Percentiles rank a stretch among this genome's conserved stretches.
Conservation (phyloP, 495 filamentous ascomycete genomes). For the Neurospora sp. region DNA sequence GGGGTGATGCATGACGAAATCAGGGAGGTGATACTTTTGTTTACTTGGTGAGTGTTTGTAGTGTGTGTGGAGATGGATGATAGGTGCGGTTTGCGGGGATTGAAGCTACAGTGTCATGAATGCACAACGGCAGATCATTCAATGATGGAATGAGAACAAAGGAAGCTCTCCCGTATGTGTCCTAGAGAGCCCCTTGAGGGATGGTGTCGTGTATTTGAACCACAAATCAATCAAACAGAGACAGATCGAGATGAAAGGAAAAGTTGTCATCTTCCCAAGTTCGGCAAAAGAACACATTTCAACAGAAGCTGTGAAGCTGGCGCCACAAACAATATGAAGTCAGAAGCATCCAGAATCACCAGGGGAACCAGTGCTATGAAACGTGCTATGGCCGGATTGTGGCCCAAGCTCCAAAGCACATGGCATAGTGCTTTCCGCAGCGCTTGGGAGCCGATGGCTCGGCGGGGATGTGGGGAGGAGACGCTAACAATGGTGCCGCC, state of each 20-base stretch:
- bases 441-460: not conserved
- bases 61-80: not conserved
- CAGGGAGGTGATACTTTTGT: not conserved
- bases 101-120: not conserved
- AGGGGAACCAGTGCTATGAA: not conserved
- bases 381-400: slow-evolving; percentile 4
- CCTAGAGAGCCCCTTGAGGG: not conserved
- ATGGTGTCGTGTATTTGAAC: not conserved
- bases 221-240: not conserved
- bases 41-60: not conserved
- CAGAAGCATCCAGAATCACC: slow-evolving; percentile 14
- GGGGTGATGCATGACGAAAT: slow-evolving; percentile 33
- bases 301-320: slow-evolving; percentile 6
- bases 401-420: slow-evolving; percentile 16
- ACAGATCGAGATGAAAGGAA: slow-evolving; percentile 7
- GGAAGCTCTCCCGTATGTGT: slow-evolving; percentile 9
- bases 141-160: not conserved
- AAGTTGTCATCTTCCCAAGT: slow-evolving; percentile 28
- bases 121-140: not conserved
- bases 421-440: not conserved
- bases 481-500: not conserved
- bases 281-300: slow-evolving; percentile 34
- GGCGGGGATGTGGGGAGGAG: slow-evolving; percentile 5
- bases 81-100: not conserved
- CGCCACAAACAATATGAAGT: slow-evolving; percentile 9